phyloP scores from a whole-genome alignment of 1,139 yeast species.

The Hyphopichia burtonii region DNA sequence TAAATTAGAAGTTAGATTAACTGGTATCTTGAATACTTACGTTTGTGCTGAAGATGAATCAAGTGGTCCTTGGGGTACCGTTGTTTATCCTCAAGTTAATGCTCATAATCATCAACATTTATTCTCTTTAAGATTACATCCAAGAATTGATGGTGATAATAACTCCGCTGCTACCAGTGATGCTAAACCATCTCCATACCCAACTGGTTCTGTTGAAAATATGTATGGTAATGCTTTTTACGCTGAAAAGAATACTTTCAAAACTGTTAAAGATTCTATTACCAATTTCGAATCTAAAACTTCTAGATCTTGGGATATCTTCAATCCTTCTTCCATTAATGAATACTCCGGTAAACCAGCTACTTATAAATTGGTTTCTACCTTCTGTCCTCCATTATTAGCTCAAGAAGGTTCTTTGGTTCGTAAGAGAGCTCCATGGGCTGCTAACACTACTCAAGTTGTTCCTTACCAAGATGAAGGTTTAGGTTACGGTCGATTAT shows the following conservation, averaged over 20 bases:
- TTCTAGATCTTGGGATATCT: constrained; percentile 76
- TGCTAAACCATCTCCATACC: constrained; percentile 57
- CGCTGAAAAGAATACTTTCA: constrained; percentile 61
- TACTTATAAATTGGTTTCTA: constrained; percentile 75
- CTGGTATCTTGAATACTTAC: constrained; percentile 78
- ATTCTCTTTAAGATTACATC: constrained; percentile 76
- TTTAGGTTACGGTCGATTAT: constrained; percentile 54
- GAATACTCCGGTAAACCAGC: constrained; percentile 73
- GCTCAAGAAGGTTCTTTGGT: constrained; percentile 76
- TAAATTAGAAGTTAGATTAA: constrained; percentile 72
- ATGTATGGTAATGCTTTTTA: constrained; percentile 73
- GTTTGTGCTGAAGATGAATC: constrained; percentile 62
- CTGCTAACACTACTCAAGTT: constrained; percentile 63
- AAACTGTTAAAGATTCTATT: constrained; percentile 66
- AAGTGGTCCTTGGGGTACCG: constrained; percentile 75
- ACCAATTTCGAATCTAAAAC: constrained; percentile 61
- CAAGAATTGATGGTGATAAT: constrained; percentile 76
- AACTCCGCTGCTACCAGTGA: constrained; percentile 73
- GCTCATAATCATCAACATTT: constrained; percentile 87
- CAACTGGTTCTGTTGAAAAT: constrained; percentile 65
- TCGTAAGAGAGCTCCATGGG: constrained; percentile 82
- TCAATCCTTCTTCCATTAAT: constrained; percentile 66
- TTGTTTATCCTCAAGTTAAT: constrained; percentile 75
- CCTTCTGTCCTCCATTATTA: constrained; percentile 69
- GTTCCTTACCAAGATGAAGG: constrained; percentile 63